These are phyloP conservation scores for Leishmania martiniquensis DNA, from an alignment of 208 protist species.

Conservation along the genomic window DNA sequence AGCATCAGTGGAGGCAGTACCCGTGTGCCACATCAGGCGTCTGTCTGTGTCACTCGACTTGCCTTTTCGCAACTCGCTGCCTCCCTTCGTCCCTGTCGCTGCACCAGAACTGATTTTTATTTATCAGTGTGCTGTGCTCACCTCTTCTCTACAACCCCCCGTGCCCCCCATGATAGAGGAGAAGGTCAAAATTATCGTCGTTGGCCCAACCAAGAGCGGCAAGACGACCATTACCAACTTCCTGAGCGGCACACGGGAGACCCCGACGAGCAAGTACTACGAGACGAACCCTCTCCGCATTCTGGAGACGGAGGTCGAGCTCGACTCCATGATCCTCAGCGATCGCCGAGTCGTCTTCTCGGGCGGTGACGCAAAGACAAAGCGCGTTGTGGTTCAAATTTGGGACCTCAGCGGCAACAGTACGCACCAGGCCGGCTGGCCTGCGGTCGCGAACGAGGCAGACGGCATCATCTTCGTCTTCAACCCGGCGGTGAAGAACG, in stretches of 20 bases:
- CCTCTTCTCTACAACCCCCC: neutral
- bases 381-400: conserved; percentile 71
- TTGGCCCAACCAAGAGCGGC: conserved; percentile 83
- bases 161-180: conserved; percentile 49
- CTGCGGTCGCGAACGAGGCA: conserved; percentile 69
- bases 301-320: conserved; percentile 84
- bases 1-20: neutral
- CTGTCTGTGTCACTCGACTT: neutral
- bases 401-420: conserved; percentile 89
- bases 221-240: conserved; percentile 89
- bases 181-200: conserved; percentile 81
- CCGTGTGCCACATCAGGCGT: neutral
- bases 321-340: conserved; percentile 52
- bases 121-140: too few species aligned
- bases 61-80: neutral
- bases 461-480: conserved; percentile 92
- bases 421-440: conserved; percentile 88
- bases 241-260: conserved; percentile 79
- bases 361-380: conserved; percentile 50
- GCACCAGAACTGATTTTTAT: conserved; percentile 8
- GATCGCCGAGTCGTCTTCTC: conserved; percentile 69
- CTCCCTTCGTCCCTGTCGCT: neutral
- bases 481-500: conserved; percentile 73
- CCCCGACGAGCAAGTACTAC: conserved; percentile 80
- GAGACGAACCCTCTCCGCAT: conserved; percentile 89